Conservation (phyloP, 306 rosid species). For the Senna siamea region DNA sequence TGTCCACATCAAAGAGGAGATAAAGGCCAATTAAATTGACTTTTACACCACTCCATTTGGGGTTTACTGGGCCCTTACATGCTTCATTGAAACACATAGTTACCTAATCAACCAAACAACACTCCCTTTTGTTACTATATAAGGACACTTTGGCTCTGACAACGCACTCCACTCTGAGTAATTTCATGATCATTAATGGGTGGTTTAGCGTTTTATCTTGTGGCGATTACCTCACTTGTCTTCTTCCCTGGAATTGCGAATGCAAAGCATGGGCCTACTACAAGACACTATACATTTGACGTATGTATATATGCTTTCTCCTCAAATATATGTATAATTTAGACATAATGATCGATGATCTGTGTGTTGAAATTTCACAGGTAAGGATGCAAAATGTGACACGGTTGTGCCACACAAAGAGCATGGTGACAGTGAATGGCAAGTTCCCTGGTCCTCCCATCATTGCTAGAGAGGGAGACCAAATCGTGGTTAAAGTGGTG, state of each 20-base stretch:
- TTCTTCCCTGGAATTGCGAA: constrained; percentile 22
- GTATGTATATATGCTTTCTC: background rate
- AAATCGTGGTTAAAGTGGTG: constrained; percentile 31
- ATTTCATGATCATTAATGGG: background rate
- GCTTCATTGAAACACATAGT: constrained; percentile 27
- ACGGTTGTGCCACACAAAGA: constrained; percentile 45
- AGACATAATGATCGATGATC: background rate
- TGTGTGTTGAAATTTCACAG: constrained; percentile 13
- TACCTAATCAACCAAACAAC: constrained; percentile 40
- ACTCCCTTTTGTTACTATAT: background rate
- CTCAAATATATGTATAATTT: background rate
- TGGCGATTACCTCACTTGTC: constrained; percentile 21
- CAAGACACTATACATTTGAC: constrained; percentile 37
- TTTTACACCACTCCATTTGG: constrained; percentile 41
- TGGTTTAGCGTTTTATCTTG: constrained; percentile 14
- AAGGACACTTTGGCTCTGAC: constrained; percentile 2
- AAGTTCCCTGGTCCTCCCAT: constrained; percentile 43
- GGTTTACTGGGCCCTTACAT: constrained; percentile 30
- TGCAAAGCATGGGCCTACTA: constrained; percentile 33
- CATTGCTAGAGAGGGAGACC: constrained; percentile 43
- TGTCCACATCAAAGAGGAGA: constrained; percentile 6
- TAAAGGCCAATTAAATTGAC: constrained; percentile 32
- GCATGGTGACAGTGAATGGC: constrained; percentile 38
- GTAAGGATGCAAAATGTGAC: constrained; percentile 39
- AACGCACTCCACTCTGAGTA: background rate